phyloP scores from a whole-genome alignment of 2,329 filamentous ascomycete species.

The Ceratocystis diversiconidia region DNA sequence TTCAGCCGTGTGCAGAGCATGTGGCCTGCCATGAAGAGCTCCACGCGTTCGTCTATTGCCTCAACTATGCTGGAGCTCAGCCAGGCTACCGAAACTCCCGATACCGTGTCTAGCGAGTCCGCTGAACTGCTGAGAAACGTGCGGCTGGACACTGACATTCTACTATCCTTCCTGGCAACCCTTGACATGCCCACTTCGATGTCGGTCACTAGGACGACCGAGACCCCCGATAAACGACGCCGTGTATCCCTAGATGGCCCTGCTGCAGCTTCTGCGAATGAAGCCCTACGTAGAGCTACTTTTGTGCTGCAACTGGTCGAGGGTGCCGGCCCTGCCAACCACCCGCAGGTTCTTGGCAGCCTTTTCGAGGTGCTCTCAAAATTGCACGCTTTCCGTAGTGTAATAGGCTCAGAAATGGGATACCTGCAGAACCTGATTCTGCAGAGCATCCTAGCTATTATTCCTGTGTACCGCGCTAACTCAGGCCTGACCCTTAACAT shows the following conservation, averaged over 20 bases:
- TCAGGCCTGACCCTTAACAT: constrained; percentile 46
- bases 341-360: constrained; percentile 61
- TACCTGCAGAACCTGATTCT: constrained; percentile 81
- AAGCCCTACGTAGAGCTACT: constrained; percentile 61
- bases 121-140: constrained; percentile 60
- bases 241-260: constrained; percentile 27
- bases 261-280: constrained; percentile 20
- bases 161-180: constrained; percentile 57
- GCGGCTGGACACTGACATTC: constrained; percentile 56
- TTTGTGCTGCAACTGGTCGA: constrained; percentile 83
- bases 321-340: constrained; percentile 57
- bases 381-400: constrained; percentile 67
- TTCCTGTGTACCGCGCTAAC: constrained; percentile 57
- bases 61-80: constrained; percentile 49
- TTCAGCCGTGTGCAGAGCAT: constrained; percentile 57
- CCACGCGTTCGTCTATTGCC: constrained; percentile 44
- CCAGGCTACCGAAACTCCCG: constrained; percentile 29
- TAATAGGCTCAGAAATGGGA: constrained; percentile 72
- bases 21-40: constrained; percentile 58
- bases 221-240: constrained; percentile 50
- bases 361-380: constrained; percentile 79
- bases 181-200: constrained; percentile 61
- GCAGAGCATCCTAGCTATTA: constrained; percentile 67
- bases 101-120: constrained; percentile 35
- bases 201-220: constrained; percentile 43